Percentiles rank a stretch among this genome's conserved stretches.
These are phyloP conservation scores for Collybia sp. DNA, from an alignment of 768 basidiomycete species.

Conservation along the genomic window DNA sequence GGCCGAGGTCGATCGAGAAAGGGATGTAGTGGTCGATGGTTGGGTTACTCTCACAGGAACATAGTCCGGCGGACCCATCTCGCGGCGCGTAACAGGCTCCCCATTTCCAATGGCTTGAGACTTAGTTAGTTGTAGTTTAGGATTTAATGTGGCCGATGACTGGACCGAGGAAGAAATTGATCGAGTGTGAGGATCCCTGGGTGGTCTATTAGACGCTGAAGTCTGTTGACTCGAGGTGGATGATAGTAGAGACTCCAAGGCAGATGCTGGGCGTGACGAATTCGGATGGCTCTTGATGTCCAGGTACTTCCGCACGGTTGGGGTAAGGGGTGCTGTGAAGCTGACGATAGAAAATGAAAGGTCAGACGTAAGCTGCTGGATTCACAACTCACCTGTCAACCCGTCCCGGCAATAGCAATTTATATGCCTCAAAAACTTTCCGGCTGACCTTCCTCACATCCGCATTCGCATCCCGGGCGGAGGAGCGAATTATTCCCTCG, in stretches of 20 bases:
- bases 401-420: slow-evolving; percentile 59
- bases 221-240: slow-evolving; percentile 9
- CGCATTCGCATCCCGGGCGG: slow-evolving; percentile 69
- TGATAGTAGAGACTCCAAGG: slow-evolving; percentile 11
- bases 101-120: too few species aligned
- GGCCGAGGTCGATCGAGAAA: slow-evolving; percentile 11
- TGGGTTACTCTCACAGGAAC: slow-evolving; percentile 21
- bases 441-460: slow-evolving; percentile 69
- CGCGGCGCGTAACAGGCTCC: neutral
- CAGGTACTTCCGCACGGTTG: slow-evolving; percentile 73
- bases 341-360: slow-evolving; percentile 28
- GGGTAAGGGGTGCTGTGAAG: slow-evolving; percentile 69
- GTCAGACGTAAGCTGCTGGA: slow-evolving; percentile 1
- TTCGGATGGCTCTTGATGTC: slow-evolving; percentile 32
- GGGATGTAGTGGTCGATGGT: slow-evolving; percentile 7
- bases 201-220: slow-evolving; percentile 10
- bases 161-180: slow-evolving; percentile 21
- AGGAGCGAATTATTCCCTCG: slow-evolving; percentile 62
- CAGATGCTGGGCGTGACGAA: slow-evolving; percentile 4
- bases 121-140: too few species aligned
- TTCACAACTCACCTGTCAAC: slow-evolving; percentile 49
- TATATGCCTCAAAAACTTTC: slow-evolving; percentile 75
- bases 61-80: slow-evolving; percentile 21
- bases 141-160: slow-evolving; percentile 5
- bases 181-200: slow-evolving; percentile 10